Conservation (phyloP, 805 yeast species). For the Candida morakotiae region DNA sequence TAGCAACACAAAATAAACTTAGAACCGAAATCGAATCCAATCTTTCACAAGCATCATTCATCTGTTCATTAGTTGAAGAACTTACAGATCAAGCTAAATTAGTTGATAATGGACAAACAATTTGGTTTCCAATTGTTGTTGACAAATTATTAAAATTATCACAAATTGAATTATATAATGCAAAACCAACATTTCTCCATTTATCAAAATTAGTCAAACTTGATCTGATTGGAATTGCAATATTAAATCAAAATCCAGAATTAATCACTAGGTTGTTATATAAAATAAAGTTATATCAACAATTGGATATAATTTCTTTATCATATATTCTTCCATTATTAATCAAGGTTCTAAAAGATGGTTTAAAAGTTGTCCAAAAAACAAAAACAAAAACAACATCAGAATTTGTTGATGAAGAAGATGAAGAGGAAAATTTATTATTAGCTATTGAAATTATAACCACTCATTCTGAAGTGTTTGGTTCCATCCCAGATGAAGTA, state of each 20-base stretch:
- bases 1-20: constrained; percentile 56
- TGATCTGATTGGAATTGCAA: constrained; percentile 63
- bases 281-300: constrained; percentile 68
- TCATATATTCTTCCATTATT: constrained; percentile 75
- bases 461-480: constrained; percentile 65
- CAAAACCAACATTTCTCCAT: constrained; percentile 48
- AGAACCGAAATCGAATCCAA: constrained; percentile 43
- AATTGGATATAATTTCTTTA: constrained; percentile 64
- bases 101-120: constrained; percentile 59
- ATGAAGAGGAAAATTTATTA: constrained; percentile 82
- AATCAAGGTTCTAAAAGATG: constrained; percentile 61
- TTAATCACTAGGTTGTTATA: constrained; percentile 65
- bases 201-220: constrained; percentile 49
- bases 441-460: constrained; percentile 73
- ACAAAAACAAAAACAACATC: constrained; percentile 49
- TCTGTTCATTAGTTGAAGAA: constrained; percentile 48
- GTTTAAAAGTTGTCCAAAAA: constrained; percentile 55
- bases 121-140: constrained; percentile 74
- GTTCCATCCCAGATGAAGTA: constrained; percentile 64
- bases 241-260: constrained; percentile 54
- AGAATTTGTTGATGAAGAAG: constrained; percentile 76
- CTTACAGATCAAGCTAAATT: constrained; percentile 47
- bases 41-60: constrained; percentile 40
- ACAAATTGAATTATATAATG: constrained; percentile 36
- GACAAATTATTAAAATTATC: constrained; percentile 44